These are phyloP conservation scores for Rhodotorula diobovata DNA, from an alignment of 768 basidiomycete species.

Conservation along the genomic window DNA sequence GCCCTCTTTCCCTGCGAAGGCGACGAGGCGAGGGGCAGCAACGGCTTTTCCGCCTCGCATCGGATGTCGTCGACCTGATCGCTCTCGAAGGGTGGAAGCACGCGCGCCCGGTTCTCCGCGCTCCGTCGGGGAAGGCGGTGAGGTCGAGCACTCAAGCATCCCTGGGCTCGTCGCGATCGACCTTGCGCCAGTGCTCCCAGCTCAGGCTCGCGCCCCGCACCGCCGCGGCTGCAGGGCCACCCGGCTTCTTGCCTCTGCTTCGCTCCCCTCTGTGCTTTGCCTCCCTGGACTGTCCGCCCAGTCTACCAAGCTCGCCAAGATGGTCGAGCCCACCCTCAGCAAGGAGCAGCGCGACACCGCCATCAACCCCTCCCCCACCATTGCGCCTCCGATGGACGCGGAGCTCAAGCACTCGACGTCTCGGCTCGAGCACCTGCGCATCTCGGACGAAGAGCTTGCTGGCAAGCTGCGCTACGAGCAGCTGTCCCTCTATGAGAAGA, in stretches of 20 bases:
- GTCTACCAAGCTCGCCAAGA: no score
- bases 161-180: background rate
- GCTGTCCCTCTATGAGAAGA: conserved; percentile 46
- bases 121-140: no score
- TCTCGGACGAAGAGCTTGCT: conserved; percentile 11
- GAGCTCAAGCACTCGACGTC: background rate
- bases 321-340: background rate
- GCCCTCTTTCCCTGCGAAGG: background rate
- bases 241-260: background rate
- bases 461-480: conserved; percentile 7
- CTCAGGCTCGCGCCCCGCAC: background rate
- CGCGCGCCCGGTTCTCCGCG: no score
- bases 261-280: background rate
- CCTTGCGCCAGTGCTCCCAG: background rate
- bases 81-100: no score
- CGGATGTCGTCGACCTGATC: no score
- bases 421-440: conserved; percentile 17
- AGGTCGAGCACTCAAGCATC: no score
- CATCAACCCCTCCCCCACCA: background rate
- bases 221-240: no score
- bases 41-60: background rate
- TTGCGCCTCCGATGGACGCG: background rate
- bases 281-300: background rate
- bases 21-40: background rate
- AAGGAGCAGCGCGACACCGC: background rate